Base-by-base conservation (phyloP, 306 rosid genomes). In the Glycine soja region DNA sequence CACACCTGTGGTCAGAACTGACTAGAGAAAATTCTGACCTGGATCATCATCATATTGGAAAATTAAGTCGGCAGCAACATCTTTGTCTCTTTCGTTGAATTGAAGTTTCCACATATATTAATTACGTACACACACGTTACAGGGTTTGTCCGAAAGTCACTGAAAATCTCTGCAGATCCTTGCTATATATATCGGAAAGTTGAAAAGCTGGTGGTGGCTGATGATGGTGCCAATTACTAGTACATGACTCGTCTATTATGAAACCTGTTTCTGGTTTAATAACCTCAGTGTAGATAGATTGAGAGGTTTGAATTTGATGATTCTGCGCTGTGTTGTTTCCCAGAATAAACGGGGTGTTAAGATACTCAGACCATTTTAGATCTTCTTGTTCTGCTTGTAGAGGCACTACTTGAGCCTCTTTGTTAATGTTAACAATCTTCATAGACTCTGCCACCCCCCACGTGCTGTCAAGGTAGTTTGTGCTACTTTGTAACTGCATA, bases 111-210 rank as follows among this genome's bases (percentile, higher is more conserved):
- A 51, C 57, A 69, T 78, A 79, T 68, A 4, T 36, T 38, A 38
- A 4, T 36, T 38, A 38, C 43, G 43, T 64, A 76, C 74, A 30
- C 69, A 63, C 54, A 80, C 34, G 53, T 84, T 92, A 95, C 70
- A 93, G 88, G 79, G 94, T 88, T 77, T 93, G 95, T 74, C 99
- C 97, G 80, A 90, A 95, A 86, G 99, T 90, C 77, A 95, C 89
- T 18, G 99, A 91, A 76, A 93, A 92, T 88, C 92, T 91, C 82
- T 91, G 99, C 69, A 95, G 92, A 78, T 93, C 92, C 80, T 92
- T 92, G 67, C 84, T 83, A 85, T 88, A 91, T 77, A 90, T 86
- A 72, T 90, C 93, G 19, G 91, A 88, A 71, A 75, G 80, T 52
- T 87, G 93, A 69, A 85, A 86, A 59, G 76, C 80, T 34, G 77